Evolutionary conservation across 2,329 filamentous ascomycete species (phyloP).

Genomic region (Talaromyces sp.): DNA sequence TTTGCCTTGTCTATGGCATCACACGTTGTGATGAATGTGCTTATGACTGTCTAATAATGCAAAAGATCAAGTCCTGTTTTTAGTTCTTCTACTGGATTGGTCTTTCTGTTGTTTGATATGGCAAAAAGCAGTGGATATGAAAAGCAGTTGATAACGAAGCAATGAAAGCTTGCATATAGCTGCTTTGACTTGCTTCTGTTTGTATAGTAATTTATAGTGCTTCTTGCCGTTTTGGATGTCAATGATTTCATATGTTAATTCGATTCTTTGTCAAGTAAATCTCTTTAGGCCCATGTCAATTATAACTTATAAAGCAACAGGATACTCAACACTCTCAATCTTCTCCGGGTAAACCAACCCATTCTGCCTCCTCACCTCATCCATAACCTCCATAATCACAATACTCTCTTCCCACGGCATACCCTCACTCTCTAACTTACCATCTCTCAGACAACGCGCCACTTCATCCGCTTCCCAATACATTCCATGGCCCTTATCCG

Average conservation of each 20-base stretch:
- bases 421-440: slow-evolving; percentile 66
- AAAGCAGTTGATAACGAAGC: slow-evolving; percentile 8
- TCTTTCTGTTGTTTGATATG: slow-evolving; percentile 11
- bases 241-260: slow-evolving; percentile 1
- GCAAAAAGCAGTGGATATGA: slow-evolving; percentile 10
- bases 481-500: slow-evolving; percentile 70
- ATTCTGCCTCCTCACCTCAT: slow-evolving; percentile 60
- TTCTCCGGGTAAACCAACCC: slow-evolving; percentile 59
- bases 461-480: slow-evolving; percentile 84
- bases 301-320: slow-evolving; percentile 35
- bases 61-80: slow-evolving; percentile 8
- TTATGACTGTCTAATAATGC: slow-evolving; percentile 17
- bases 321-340: slow-evolving; percentile 59
- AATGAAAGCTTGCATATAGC: slow-evolving; percentile 13
- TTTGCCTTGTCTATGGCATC: neutral
- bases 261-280: neutral
- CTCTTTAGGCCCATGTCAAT: neutral
- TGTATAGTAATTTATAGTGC: slow-evolving; percentile 18
- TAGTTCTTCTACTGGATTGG: slow-evolving; percentile 14
- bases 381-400: slow-evolving; percentile 77
- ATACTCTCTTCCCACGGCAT: slow-evolving; percentile 72
- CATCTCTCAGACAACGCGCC: slow-evolving; percentile 68
- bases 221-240: slow-evolving; percentile 5
- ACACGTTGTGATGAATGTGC: slow-evolving; percentile 12
- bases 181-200: slow-evolving; percentile 6